A percentile compares a stretch with the other conserved stretches of the same genome.
Evolutionary conservation across 495 filamentous ascomycete genomes (phyloP).

Genomic region (Tuber umbilicatum): DNA sequence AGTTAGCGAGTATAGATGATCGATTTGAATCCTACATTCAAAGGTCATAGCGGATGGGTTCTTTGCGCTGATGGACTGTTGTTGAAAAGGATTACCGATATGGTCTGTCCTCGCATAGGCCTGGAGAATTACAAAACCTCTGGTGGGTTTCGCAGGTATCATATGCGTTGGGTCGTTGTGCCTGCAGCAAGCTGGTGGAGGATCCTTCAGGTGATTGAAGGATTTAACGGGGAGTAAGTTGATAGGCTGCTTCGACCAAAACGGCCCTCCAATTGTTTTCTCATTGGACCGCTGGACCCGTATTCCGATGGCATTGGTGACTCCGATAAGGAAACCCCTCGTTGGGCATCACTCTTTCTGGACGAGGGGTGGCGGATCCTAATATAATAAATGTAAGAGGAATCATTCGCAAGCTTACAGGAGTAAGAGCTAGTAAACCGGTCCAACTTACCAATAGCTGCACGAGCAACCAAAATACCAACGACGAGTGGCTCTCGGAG

Average conservation of each 20-base stretch:
- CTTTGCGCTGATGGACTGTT: no score
- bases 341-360: neutral
- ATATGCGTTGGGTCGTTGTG: neutral
- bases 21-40: no score
- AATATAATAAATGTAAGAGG: neutral
- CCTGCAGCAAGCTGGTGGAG: no score
- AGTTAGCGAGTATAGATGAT: no score
- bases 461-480: neutral
- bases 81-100: no score
- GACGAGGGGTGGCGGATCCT: neutral
- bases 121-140: no score
- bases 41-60: no score
- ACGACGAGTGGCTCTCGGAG: neutral
- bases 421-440: neutral
- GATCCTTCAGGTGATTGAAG: no score
- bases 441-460: neutral
- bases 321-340: neutral
- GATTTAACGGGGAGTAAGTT: no score
- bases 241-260: neutral
- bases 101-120: no score
- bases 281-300: neutral
- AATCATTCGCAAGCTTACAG: neutral
- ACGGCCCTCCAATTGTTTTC: neutral
- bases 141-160: no score
- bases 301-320: neutral